Conservation (phyloP, 2,329 filamentous ascomycete species). For the Scedosporium boydii region DNA sequence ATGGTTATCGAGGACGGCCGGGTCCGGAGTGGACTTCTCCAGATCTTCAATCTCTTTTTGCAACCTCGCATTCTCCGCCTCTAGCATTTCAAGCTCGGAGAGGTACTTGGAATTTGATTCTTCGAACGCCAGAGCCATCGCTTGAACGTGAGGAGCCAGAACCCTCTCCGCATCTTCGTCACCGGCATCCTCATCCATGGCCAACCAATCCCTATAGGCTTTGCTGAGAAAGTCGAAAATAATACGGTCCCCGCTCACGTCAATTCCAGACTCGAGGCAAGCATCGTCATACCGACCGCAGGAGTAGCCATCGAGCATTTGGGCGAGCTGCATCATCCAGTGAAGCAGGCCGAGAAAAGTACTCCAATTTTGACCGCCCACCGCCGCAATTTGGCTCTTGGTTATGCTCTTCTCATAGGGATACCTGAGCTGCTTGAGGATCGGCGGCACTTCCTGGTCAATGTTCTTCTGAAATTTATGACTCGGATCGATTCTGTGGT, state of each 20-base stretch:
- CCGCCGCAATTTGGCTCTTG: conserved; percentile 89
- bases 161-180: conserved; percentile 75
- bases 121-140: conserved; percentile 84
- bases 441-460: conserved; percentile 85
- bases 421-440: conserved; percentile 88
- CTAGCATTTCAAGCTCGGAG: conserved; percentile 74
- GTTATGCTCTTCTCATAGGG: conserved; percentile 93
- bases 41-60: conserved; percentile 82
- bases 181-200: conserved; percentile 79
- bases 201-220: conserved; percentile 89
- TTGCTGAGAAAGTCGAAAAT: conserved; percentile 87
- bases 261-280: conserved; percentile 77
- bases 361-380: conserved; percentile 94
- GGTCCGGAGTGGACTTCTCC: conserved; percentile 75
- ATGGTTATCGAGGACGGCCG: conserved; percentile 75
- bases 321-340: conserved; percentile 98
- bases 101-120: conserved; percentile 74
- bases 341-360: conserved; percentile 89
- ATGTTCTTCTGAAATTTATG: conserved; percentile 92
- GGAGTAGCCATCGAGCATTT: conserved; percentile 82
- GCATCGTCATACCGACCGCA: conserved; percentile 78
- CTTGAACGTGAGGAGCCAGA: conserved; percentile 73
- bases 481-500: conserved; percentile 87
- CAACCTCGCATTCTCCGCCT: conserved; percentile 74
- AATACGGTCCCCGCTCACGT: conserved; percentile 82